A percentile compares a stretch with the other conserved stretches of the same genome.
Evolutionary conservation across 257 asterid species (phyloP).

Genomic region (Cinchona pubescens): DNA sequence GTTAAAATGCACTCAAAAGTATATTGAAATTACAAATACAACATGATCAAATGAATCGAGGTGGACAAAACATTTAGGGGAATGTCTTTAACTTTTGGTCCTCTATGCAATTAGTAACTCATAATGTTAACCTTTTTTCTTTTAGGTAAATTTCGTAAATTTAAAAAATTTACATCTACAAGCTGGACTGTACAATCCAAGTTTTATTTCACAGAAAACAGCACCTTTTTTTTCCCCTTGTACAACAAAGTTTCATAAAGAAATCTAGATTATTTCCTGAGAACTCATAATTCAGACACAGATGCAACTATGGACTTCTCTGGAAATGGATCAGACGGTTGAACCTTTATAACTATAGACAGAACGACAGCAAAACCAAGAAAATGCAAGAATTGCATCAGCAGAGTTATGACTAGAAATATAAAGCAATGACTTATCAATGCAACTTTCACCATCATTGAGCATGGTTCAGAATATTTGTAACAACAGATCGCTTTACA

Average conservation of each 20-base stretch:
- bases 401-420: background rate
- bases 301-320: background rate
- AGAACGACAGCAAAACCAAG: background rate
- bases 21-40: background rate
- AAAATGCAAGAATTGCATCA: background rate
- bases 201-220: background rate
- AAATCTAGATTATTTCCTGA: background rate
- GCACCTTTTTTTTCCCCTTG: background rate
- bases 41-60: background rate
- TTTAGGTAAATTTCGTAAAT: too few relatives aligned
- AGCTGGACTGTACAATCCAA: background rate
- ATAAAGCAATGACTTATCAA: background rate
- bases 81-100: background rate
- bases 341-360: background rate
- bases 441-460: constrained; percentile 1
- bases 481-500: background rate
- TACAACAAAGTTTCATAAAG: background rate
- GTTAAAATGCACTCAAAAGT: background rate
- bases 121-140: background rate
- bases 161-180: background rate
- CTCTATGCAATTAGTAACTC: background rate
- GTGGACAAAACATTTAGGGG: background rate
- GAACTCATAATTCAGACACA: background rate
- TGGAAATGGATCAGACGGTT: background rate
- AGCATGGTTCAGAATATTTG: background rate